Conservation (phyloP, 441 rosid species). For the Adansonia madagascariensis region DNA sequence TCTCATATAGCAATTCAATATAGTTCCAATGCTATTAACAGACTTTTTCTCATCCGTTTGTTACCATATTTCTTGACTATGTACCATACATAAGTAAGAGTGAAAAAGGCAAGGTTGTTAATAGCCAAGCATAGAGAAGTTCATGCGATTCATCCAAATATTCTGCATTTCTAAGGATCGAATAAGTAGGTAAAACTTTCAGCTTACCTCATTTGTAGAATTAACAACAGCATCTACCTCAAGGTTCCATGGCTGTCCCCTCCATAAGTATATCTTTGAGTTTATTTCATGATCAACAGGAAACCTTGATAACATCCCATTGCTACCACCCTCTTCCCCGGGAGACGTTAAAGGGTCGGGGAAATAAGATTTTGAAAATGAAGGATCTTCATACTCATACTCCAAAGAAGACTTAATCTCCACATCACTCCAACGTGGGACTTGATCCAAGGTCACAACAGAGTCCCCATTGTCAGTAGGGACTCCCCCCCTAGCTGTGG, state of each 20-base stretch:
- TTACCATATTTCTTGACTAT: not conserved
- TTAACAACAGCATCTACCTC: constrained; percentile 99
- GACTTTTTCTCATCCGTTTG: constrained; percentile 17
- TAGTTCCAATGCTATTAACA: not conserved
- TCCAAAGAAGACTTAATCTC: constrained; percentile 68
- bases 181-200: constrained; percentile 2
- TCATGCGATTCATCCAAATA: not conserved
- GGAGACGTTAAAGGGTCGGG: constrained; percentile 77
- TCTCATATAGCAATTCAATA: not conserved
- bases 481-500: constrained; percentile 67
- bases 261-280: constrained; percentile 87
- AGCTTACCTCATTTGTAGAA: constrained; percentile 87
- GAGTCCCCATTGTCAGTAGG: constrained; percentile 75
- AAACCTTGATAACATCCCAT: constrained; percentile 79
- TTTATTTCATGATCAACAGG: constrained; percentile 87
- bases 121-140: not conserved
- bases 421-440: constrained; percentile 90
- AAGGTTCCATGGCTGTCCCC: constrained; percentile 98
- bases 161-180: constrained; percentile 12
- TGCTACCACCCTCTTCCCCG: constrained; percentile 61
- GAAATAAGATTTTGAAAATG: constrained; percentile 67
- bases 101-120: not conserved
- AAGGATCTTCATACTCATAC: constrained; percentile 64
- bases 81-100: not conserved
- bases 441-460: constrained; percentile 89